These are phyloP conservation scores for Peronospora farinosa DNA, from an alignment of 352 stramenopile genomes.

Conservation along the genomic window DNA sequence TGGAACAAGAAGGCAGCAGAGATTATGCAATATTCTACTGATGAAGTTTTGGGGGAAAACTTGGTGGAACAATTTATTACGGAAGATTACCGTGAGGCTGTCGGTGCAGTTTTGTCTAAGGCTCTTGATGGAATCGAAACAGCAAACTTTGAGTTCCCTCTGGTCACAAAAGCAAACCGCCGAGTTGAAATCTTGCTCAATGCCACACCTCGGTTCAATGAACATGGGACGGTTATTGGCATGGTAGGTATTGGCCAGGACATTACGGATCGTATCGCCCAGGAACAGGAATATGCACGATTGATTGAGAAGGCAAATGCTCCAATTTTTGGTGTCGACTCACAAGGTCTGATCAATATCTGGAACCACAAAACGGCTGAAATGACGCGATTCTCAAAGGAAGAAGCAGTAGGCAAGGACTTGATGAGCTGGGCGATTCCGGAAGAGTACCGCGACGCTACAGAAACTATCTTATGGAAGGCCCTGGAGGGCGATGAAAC, in stretches of 20 bases:
- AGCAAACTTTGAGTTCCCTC: conserved; percentile 81
- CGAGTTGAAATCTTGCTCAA: conserved; percentile 84
- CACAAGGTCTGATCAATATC: conserved; percentile 74
- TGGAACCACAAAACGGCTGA: conserved; percentile 89
- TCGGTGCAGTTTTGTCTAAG: conserved; percentile 53
- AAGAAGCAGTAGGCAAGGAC: conserved; percentile 85
- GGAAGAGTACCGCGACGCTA: conserved; percentile 43
- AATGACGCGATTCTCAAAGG: conserved; percentile 83
- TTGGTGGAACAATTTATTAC: conserved; percentile 89
- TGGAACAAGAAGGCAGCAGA: conserved; percentile 90
- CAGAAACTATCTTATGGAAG: conserved; percentile 49
- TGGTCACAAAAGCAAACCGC: conserved; percentile 75
- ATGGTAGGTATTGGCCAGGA: conserved; percentile 87
- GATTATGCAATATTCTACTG: conserved; percentile 85
- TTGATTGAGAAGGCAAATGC: conserved; percentile 89
- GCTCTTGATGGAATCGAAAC: conserved; percentile 55
- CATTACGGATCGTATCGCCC: conserved; percentile 67
- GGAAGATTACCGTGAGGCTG: conserved; percentile 59
- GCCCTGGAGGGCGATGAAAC: conserved; percentile 58
- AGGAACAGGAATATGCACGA: conserved; percentile 72
- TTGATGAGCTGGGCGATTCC: conserved; percentile 57
- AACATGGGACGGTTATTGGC: conserved; percentile 72
- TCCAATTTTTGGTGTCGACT: conserved; percentile 85
- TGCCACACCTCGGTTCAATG: conserved; percentile 79
- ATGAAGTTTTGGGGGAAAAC: conserved; percentile 86